Evolutionary conservation across 768 basidiomycete genomes (phyloP).

Genomic region (Sarcodon aspratus): DNA sequence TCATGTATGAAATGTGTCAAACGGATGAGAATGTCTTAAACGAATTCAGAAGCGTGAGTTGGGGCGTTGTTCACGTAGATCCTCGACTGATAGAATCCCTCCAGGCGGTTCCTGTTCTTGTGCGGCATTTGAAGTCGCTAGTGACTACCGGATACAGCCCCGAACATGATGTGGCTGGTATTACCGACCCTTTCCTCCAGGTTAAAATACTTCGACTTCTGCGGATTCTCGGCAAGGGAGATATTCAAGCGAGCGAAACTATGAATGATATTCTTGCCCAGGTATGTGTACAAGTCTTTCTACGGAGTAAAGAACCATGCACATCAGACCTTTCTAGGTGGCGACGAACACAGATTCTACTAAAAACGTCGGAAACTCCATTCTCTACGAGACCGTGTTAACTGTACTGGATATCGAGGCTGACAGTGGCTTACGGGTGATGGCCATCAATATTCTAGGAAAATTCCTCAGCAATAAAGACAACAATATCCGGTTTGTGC

Average conservation of each 20-base stretch:
- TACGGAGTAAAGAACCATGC: not conserved
- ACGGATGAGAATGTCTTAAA: conserved; percentile 59
- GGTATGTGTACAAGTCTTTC: conserved; percentile 25
- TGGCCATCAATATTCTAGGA: conserved; percentile 99
- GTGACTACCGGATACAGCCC: conserved; percentile 96
- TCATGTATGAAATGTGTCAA: conserved; percentile 91
- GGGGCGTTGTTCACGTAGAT: conserved; percentile 1
- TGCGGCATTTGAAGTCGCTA: conserved; percentile 88
- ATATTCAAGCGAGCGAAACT: conserved; percentile 78
- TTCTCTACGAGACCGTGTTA: conserved; percentile 94
- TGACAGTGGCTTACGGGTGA: conserved; percentile 88
- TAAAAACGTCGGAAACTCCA: conserved; percentile 98
- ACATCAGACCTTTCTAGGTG: conserved; percentile 40
- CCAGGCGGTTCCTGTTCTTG: conserved; percentile 86
- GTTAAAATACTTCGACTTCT: conserved; percentile 87
- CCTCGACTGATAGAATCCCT: not conserved
- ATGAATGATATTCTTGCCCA: conserved; percentile 99
- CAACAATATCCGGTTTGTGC: conserved; percentile 88
- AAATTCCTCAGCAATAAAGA: conserved; percentile 97
- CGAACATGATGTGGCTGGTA: conserved; percentile 98
- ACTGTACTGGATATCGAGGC: conserved; percentile 97
- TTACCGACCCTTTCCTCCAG: conserved; percentile 93
- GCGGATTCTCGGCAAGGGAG: conserved; percentile 78
- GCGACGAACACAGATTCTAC: conserved; percentile 98
- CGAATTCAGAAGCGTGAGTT: conserved; percentile 81